Evolutionary conservation across 768 basidiomycete species (phyloP), one percentile per base, ranked within the genome.

Genomic region (Kwoniella sp.): DNA sequence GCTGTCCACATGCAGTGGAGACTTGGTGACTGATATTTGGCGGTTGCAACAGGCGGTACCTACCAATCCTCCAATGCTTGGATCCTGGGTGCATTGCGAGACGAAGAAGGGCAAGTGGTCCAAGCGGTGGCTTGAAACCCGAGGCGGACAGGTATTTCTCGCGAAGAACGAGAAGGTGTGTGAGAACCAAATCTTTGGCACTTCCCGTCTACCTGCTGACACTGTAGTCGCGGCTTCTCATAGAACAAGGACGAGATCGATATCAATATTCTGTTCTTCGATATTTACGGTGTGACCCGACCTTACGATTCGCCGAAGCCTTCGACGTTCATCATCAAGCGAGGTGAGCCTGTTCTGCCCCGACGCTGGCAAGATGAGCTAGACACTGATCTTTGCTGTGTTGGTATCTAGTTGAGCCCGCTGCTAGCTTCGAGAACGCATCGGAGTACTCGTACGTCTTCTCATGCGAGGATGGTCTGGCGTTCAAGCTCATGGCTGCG

Each of bases 61-160:
- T 13, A 76, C 58, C 44, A 67, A 53, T 40, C 63, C 72, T 8
- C 71, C 73, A 12, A 70, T 68, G 60, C 72, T 81, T 65, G 81
- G 84, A 44, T 84, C 88, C 6, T 92, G 87, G 72, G 86, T 97
- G 25, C 90, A 97, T 77, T 90, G 88, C 85, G 91, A 95, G 82
- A 83, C 83, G 49, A 97, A 95, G 81, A 86, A 88, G 63, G 92
- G 92, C 36, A 96, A 96, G 80, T 99, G 95, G 96, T 88, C 83
- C 60, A 97, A 97, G 80, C 86, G 92, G 33, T 94, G 88, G 86
- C 83, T 99, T 75, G 87, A 88, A 71, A 85, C 96, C 25, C 85
- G 90, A 52, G 92, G 94, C 72, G 91, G 94, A 68, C 85, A 86
- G 64, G 75, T 98, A 58, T 95, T 88, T 85, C 77, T 95, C 37